Percentiles rank a stretch among this genome's conserved stretches.
phyloP scores from a whole-genome alignment of 2,329 filamentous ascomycete species.

The Scorias spongiosa region DNA sequence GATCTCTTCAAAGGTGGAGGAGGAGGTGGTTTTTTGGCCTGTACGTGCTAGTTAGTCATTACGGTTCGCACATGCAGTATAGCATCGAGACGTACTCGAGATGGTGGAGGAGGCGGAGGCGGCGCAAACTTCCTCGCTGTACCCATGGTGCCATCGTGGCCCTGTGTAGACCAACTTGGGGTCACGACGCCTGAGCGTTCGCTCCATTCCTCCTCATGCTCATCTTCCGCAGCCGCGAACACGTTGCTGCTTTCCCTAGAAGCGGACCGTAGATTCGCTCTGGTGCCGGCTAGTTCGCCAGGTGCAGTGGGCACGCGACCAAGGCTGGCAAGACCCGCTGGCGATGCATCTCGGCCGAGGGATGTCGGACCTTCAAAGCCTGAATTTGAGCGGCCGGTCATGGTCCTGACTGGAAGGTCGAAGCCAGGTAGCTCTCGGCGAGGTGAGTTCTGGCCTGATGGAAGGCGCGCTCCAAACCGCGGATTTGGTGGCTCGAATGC shows the following conservation, averaged over 20 bases:
- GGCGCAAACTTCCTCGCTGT: slow-evolving; percentile 37
- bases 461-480: slow-evolving; percentile 33
- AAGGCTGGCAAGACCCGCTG: slow-evolving; percentile 30
- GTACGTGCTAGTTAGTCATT: not conserved
- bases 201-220: slow-evolving; percentile 26
- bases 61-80: slow-evolving; percentile 13
- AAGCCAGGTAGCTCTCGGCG: slow-evolving; percentile 26
- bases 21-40: slow-evolving; percentile 46
- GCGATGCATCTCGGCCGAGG: slow-evolving; percentile 37
- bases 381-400: slow-evolving; percentile 36
- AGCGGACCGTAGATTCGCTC: slow-evolving; percentile 30
- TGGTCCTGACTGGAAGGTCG: slow-evolving; percentile 32
- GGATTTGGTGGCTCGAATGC: slow-evolving; percentile 37
- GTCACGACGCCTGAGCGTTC: slow-evolving; percentile 37
- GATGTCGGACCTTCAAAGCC: slow-evolving; percentile 38
- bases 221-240: slow-evolving; percentile 1
- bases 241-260: slow-evolving; percentile 4
- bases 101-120: slow-evolving; percentile 43
- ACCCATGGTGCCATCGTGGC: slow-evolving; percentile 5
- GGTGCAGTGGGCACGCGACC: slow-evolving; percentile 41
- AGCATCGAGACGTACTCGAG: slow-evolving; percentile 19
- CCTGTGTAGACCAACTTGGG: slow-evolving; percentile 31
- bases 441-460: slow-evolving; percentile 27
- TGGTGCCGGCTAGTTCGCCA: slow-evolving; percentile 30
- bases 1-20: slow-evolving; percentile 49